Evolutionary conservation across 768 basidiomycete species (phyloP).

Genomic region (Tremella mesenterica): DNA sequence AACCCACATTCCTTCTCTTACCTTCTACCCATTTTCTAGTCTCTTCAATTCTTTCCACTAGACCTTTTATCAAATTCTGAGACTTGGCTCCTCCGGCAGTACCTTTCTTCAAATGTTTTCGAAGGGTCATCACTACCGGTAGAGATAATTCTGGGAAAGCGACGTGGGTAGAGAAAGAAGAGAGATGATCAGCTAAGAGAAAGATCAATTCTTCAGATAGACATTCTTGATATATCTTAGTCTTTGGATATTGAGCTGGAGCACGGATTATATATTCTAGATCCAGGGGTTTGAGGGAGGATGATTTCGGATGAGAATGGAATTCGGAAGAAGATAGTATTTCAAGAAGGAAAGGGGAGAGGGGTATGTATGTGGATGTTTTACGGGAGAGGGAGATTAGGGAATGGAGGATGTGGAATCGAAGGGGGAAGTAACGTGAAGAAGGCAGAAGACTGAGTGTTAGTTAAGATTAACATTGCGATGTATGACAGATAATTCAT

Average conservation of each 20-base stretch:
- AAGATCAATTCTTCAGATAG: slow-evolving; percentile 72
- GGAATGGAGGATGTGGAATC: slow-evolving; percentile 82
- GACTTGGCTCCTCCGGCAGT: slow-evolving; percentile 40
- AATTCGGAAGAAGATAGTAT: slow-evolving; percentile 68
- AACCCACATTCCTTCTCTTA: slow-evolving; percentile 59
- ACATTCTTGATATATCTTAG: slow-evolving; percentile 73
- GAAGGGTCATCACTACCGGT: slow-evolving; percentile 64
- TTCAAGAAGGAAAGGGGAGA: slow-evolving; percentile 77
- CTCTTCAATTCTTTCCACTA: slow-evolving; percentile 82
- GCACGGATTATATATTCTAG: slow-evolving; percentile 77
- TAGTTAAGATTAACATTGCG: neutral
- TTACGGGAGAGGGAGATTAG: slow-evolving; percentile 75
- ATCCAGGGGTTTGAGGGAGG: slow-evolving; percentile 80
- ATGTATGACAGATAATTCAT: neutral
- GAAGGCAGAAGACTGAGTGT: slow-evolving; percentile 70
- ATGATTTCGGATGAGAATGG: slow-evolving; percentile 61
- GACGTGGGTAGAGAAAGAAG: slow-evolving; percentile 68
- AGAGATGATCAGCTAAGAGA: slow-evolving; percentile 67
- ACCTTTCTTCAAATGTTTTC: slow-evolving; percentile 60
- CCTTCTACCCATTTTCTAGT: slow-evolving; percentile 69
- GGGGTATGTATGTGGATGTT: slow-evolving; percentile 75
- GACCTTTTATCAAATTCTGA: slow-evolving; percentile 55
- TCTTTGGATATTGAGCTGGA: slow-evolving; percentile 79
- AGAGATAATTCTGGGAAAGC: slow-evolving; percentile 89
- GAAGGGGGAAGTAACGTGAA: slow-evolving; percentile 85